Percentiles rank a stretch among this genome's conserved stretches.
Evolutionary conservation across 768 basidiomycete species (phyloP).

Genomic region (Hortiboletus campestris): DNA sequence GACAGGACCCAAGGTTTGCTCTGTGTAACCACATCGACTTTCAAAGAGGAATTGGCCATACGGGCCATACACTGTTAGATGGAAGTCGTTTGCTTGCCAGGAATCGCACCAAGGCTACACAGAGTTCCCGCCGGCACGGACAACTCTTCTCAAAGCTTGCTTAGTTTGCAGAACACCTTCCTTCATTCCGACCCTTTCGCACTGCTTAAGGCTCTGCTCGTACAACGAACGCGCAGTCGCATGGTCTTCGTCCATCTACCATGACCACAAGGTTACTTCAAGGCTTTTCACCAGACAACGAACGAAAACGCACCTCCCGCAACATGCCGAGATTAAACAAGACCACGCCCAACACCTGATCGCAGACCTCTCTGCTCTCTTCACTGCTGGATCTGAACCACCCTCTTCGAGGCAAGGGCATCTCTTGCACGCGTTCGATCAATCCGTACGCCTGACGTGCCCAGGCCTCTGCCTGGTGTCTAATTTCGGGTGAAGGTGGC

Average conservation of each 20-base stretch:
- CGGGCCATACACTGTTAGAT: too few species aligned
- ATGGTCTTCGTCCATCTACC: conserved; percentile 35
- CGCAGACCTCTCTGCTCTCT: conserved; percentile 41
- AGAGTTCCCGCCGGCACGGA: not conserved
- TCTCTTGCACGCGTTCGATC: conserved; percentile 28
- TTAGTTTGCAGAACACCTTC: conserved; percentile 37
- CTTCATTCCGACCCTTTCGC: conserved; percentile 29
- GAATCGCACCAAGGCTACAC: not conserved
- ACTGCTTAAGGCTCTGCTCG: conserved; percentile 32
- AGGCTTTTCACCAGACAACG: not conserved
- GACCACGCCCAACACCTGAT: conserved; percentile 53
- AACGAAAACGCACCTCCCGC: conserved; percentile 35
- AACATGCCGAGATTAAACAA: conserved; percentile 63
- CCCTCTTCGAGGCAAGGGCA: conserved; percentile 13
- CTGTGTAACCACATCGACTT: too few species aligned
- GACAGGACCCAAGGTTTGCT: too few species aligned
- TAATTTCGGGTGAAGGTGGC: conserved; percentile 35
- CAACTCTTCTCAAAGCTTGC: conserved; percentile 34
- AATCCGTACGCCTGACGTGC: conserved; percentile 47
- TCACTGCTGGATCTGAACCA: conserved; percentile 25
- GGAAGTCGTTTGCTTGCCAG: not conserved
- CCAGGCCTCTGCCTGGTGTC: conserved; percentile 58
- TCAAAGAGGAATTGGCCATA: too few species aligned
- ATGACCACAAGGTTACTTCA: not conserved
- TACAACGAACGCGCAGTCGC: conserved; percentile 31